Evolutionary conservation across 2,329 filamentous ascomycete genomes (phyloP).

Genomic region (Didymella sp.): DNA sequence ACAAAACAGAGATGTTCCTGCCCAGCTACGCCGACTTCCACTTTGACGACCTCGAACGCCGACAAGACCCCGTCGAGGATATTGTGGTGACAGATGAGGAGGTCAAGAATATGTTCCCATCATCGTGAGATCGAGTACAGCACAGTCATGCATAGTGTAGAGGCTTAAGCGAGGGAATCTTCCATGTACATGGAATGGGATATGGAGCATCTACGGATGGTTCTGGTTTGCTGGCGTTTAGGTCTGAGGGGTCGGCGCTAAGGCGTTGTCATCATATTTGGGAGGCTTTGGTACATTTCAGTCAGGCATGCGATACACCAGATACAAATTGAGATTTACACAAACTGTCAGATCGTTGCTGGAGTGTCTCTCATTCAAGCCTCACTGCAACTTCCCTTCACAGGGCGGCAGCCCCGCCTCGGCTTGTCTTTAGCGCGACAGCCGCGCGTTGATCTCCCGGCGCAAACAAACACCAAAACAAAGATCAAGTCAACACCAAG

Average conservation of each 20-base stretch:
- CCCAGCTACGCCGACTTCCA: conserved; percentile 76
- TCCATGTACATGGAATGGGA: conserved; percentile 4
- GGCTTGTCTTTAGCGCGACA: conserved; percentile 5
- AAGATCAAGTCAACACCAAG: conserved; percentile 14
- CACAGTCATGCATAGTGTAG: not conserved
- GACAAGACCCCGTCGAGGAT: conserved; percentile 78
- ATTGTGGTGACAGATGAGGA: conserved; percentile 81
- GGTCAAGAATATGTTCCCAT: conserved; percentile 45
- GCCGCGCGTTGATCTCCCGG: conserved; percentile 29
- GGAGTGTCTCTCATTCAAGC: not conserved
- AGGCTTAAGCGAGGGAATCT: not conserved
- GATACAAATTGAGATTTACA: not conserved
- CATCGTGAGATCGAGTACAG: conserved; percentile 17
- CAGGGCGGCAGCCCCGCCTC: conserved; percentile 4
- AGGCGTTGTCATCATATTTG: conserved; percentile 1
- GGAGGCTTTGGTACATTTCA: not conserved
- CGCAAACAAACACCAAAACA: conserved; percentile 31
- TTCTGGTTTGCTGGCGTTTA: conserved; percentile 3
- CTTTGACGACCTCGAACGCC: conserved; percentile 76
- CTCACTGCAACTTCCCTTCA: not conserved
- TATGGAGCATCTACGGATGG: not conserved
- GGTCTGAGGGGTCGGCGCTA: not conserved
- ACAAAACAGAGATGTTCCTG: conserved; percentile 73
- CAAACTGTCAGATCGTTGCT: not conserved
- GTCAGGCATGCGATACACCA: not conserved